Conservation (phyloP, 208 protist species). For the Leptomonas pyrrhocoris region DNA sequence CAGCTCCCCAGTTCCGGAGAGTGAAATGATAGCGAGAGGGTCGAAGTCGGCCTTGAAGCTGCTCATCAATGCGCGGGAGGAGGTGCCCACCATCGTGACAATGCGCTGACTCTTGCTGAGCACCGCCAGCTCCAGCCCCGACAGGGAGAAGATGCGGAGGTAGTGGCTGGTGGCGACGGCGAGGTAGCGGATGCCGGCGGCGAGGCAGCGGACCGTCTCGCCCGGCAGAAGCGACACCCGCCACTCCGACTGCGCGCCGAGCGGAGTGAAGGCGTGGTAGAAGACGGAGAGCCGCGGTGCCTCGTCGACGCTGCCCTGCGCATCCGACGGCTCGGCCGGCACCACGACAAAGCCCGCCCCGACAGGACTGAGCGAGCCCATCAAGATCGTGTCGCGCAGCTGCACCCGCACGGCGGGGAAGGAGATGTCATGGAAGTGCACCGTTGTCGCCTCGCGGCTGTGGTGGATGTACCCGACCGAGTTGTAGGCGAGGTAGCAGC, state of each 20-base stretch:
- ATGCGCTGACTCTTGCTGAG: conserved; percentile 80
- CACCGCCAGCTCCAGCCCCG: conserved; percentile 82
- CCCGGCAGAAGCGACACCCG: conserved; percentile 60
- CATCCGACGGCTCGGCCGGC: conserved; percentile 29
- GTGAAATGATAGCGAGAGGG: conserved; percentile 71
- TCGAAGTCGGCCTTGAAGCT: conserved; percentile 69
- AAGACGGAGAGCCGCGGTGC: conserved; percentile 62
- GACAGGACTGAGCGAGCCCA: conserved; percentile 80
- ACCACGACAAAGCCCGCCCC: conserved; percentile 74
- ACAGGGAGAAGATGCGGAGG: conserved; percentile 83
- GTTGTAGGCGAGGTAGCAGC: conserved; percentile 90
- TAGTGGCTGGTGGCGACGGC: conserved; percentile 81
- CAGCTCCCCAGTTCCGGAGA: conserved; percentile 48
- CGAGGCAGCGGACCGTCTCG: conserved; percentile 83
- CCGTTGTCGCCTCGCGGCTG: conserved; percentile 54
- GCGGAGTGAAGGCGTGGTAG: conserved; percentile 75
- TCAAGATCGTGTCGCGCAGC: conserved; percentile 63
- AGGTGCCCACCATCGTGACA: conserved; percentile 83
- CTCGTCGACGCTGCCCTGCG: conserved; percentile 45
- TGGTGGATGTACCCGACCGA: conserved; percentile 77
- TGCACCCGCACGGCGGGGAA: conserved; percentile 63
- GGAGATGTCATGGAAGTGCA: conserved; percentile 89
- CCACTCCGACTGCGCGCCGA: conserved; percentile 87
- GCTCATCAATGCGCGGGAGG: conserved; percentile 60
- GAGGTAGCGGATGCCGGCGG: conserved; percentile 69